Evolutionary conservation across 306 rosid species (phyloP).

Genomic region (Vachellia pachyceras): DNA sequence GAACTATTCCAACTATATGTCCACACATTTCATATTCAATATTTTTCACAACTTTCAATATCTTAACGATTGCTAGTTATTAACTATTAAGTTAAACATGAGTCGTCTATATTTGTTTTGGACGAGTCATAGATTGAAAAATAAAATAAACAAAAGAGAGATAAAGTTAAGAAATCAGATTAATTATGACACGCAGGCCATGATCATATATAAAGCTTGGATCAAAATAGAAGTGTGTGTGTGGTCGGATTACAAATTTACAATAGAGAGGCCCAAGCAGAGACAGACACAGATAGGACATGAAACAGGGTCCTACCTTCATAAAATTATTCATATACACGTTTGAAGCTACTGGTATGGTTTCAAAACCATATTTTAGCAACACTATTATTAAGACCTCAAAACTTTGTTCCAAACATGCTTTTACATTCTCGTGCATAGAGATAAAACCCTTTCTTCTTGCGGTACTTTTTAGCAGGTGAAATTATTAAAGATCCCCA

Average conservation of each 20-base stretch:
- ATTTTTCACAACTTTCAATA: too few relatives aligned
- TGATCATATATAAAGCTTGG: not conserved
- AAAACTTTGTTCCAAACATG: not conserved
- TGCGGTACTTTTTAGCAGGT: not conserved
- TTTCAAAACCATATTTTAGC: not conserved
- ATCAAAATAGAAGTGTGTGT: not conserved
- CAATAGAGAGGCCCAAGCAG: not conserved
- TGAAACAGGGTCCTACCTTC: not conserved
- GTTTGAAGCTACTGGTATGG: not conserved
- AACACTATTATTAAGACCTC: not conserved
- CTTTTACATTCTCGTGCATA: not conserved
- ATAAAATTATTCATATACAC: not conserved
- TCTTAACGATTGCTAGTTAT: too few relatives aligned
- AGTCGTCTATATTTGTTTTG: not conserved
- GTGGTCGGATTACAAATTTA: not conserved
- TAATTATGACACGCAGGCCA: not conserved
- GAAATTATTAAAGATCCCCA: not conserved
- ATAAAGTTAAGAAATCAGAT: not conserved
- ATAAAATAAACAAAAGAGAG: not conserved
- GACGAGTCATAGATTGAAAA: not conserved
- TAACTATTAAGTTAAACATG: not conserved
- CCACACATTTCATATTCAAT: not conserved
- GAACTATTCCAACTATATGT: not conserved
- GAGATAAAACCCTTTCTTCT: not conserved
- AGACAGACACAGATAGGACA: not conserved